phyloP scores from a whole-genome alignment of 2,329 filamentous ascomycete species.

The Trichophyton equinum region DNA sequence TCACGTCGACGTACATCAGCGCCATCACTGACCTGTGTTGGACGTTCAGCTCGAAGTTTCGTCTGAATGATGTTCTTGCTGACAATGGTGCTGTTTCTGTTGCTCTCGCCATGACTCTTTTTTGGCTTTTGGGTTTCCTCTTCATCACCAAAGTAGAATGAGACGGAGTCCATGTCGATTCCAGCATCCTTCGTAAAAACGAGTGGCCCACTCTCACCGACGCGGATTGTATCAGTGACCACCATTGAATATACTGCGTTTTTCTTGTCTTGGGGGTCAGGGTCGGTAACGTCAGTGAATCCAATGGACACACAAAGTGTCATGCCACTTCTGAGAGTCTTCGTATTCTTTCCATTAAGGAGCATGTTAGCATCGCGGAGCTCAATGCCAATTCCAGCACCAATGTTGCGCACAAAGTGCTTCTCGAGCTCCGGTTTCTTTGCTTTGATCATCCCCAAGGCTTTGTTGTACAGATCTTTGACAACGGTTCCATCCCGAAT shows the following conservation, averaged over 20 bases:
- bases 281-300: slow-evolving; percentile 78
- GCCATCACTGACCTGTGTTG: slow-evolving; percentile 78
- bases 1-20: slow-evolving; percentile 74
- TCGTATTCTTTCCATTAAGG: slow-evolving; percentile 73
- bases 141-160: slow-evolving; percentile 98
- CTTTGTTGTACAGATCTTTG: slow-evolving; percentile 88
- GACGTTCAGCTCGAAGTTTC: slow-evolving; percentile 77
- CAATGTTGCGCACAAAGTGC: slow-evolving; percentile 85
- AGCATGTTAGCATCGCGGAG: slow-evolving; percentile 71
- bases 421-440: slow-evolving; percentile 95
- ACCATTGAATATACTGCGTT: slow-evolving; percentile 81
- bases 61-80: slow-evolving; percentile 93
- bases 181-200: slow-evolving; percentile 91
- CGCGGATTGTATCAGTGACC: slow-evolving; percentile 84
- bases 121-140: slow-evolving; percentile 68
- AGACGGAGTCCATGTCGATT: slow-evolving; percentile 82
- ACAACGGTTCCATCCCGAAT: slow-evolving; percentile 73
- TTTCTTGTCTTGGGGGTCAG: slow-evolving; percentile 75
- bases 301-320: slow-evolving; percentile 84
- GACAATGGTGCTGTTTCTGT: slow-evolving; percentile 71
- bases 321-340: slow-evolving; percentile 88
- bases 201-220: slow-evolving; percentile 53
- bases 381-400: slow-evolving; percentile 86
- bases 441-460: slow-evolving; percentile 61
- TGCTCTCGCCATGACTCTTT: slow-evolving; percentile 72